Base-by-base conservation (phyloP, 1,284 basidiomycete species). In the Malassezia dermatis region DNA sequence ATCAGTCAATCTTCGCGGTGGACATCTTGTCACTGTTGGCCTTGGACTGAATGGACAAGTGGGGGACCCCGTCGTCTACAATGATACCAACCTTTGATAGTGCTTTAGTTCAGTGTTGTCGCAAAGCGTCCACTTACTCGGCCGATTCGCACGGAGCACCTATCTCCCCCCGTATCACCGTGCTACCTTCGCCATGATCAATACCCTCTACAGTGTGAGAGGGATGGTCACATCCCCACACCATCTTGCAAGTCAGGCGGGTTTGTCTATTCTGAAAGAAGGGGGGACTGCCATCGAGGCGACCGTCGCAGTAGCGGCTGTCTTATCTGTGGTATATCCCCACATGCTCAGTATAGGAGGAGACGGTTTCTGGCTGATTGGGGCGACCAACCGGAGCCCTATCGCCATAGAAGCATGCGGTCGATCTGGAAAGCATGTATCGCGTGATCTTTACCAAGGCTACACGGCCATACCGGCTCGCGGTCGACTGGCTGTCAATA, bases 11-110 rank as follows among this genome's bases (percentile, higher is more conserved):
- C 12, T 24, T 19, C 54, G 54, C 13, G 54, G 54, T 13, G 54
- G 35, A 0, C 54, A 55, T 28, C 30, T 50, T 2, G 24, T 39
- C 7, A 55, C 53, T 5, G 34, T 49, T 1, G 48, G 53, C 7
- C 21, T 48, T 8, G 40, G 40, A 6, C 49, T 26, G 24, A 19
- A 41, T 11, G 48, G 48, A 13, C 44, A 46, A 19, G 37, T 39
- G 4, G 37, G 37, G 8, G 37, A 39, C 4, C 37, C 37, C 3
- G 10, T 39, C 12, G 37, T n/a, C 32, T n/a, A 13, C 13, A 13
- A 34, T 13, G 32, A 31, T 31, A 31, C 32, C 15, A 34, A 13
- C 11, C 13, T 13, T 11, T 4, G 15, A n/a, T 34, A 34, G 32
- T n/a, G 32, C 13, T 4, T 2, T 34, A 3, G 13, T 34, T 6